Base-by-base conservation (phyloP, 768 basidiomycete genomes). In the Agaricus bisporus region DNA sequence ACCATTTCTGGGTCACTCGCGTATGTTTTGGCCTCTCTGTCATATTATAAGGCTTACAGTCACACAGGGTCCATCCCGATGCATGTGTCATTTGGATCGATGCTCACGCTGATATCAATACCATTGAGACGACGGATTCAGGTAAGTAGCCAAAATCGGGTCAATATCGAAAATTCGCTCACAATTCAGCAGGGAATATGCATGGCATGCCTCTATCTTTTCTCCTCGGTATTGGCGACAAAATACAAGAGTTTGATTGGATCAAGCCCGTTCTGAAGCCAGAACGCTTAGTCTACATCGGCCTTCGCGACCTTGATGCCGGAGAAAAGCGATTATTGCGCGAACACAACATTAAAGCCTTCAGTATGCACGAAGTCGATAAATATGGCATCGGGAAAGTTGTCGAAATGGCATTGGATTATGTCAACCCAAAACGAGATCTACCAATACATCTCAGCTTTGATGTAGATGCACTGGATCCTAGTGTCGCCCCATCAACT, bases 181-280 rank as follows among this genome's bases (percentile, higher is more conserved):
- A 51, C 48, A 32, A 15, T 28, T 17, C 6, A 7, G 35, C 64
- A 80, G 95, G 95, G 28, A 98, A 98, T 70, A 86, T 99, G 43
- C 97, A 99, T 70, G 97, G 97, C 57, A 98, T 97, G 87, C 97
- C 97, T 18, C 81, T 98, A 41, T 91, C 97, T 5, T 98, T 98
- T 81, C 81, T 99, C 47, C 70, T 80, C 66, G 91, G 68, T 67
- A 79, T 70, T 66, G 86, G 72, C 25, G 63, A 61, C 55, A 57
- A 70, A 52, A 64, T 77, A 10, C 61, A 74, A 15, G 75, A 72
- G 55, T 80, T 74, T 51, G 64, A 70, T 51, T 84, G 72, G 83
- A 76, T 66, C 58, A 82, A 82, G 65, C 83, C 83, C 36, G 63
- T 72, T 22, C 76, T 98, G 35, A 82, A 74, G 65, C 73, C 91